Evolutionary conservation across 305 asterid genomes (phyloP), one percentile per base, ranked within the genome.

Genomic region (Withania somnifera): DNA sequence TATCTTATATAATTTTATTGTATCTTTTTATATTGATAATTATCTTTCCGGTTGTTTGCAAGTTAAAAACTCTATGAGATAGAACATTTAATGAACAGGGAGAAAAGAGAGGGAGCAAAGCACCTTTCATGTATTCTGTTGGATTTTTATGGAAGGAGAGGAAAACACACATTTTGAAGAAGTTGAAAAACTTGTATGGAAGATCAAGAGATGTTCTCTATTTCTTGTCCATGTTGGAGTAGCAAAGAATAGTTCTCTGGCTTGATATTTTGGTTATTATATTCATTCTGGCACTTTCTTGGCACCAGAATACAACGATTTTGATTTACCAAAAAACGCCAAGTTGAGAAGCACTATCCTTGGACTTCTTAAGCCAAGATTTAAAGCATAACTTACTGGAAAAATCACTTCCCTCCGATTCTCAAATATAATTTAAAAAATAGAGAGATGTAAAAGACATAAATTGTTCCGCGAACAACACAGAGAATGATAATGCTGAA

Each of bases 401-500:
- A 11, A 69, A 52, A 42, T 32, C 57, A 42, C 57, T 22, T 20
- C 22, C 56, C 56, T 14, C 42, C 7, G 26, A 14, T 69, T 67
- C 34, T 69, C 36, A 40, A 69, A 40, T 7, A 11, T 20, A 40
- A 38, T 40, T 68, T 38, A 11, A 40, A 38, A 40, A 10, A 67
- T 6, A 40, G 34, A 19, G 78, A 69, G 34, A 34, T 69, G 78
- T 40, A 20, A 40, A 61, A 50, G 24, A 73, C 63, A 6, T 10
- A 76, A 28, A 30, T 28, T 30, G 26, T 30, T 51, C 63, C 80
- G 2, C 24, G 45, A 50, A 32, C 6, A 75, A 60, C 78, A 45
- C 8, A 64, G 56, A 61, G 78, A 58, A 85, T 53, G 66, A 54
- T 82, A 64, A 32, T 76, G 82, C 77, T 20, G 81, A 84, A 83